Base-by-base conservation (phyloP, 2,329 filamentous ascomycete species). In the Passalora sequoiae region DNA sequence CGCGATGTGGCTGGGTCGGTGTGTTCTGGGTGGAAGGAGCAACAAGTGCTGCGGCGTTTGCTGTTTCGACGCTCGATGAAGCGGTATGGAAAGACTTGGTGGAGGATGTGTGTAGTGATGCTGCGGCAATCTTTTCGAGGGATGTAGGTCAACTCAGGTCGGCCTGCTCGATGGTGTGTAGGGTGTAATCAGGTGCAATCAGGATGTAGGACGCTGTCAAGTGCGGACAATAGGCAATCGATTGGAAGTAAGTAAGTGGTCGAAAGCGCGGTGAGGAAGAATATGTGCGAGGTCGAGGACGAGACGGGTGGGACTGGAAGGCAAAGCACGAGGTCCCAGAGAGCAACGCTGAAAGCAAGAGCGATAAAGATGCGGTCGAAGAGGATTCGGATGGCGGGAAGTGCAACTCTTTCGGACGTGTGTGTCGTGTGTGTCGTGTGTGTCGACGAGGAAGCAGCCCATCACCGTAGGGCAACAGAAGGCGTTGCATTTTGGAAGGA, bases 21-120 rank as follows among this genome's bases (percentile, higher is more conserved):
- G 28, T 39, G 15, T 28, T 35, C 17, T 29, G 37, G 29, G 21
- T 27, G 12, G 40, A 32, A 17, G 28, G n/a, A 13, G 38, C 7
- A 28, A 27, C 31, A 42, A 22, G 19, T 24, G 40, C 15, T 16
- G 17, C 28, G 25, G 28, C 8, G 24, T n/a, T 46, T 5, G 17
- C 6, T 22, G 31, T 32, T 32, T 25, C 20, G 25, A 40, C 7
- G 41, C 33, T 40, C 27, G 39, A 35, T 12, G 42, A 30, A n/a
- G 42, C 28, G 28, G 42, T 44, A 29, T 40, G 42, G 29, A 33
- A 44, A 36, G 42, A 44, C n/a, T 33, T 21, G 28, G 36, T 13
- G 36, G 19, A 30, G 42, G 17, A 30, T 29, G 35, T 17, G 15
- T 17, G 38, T 24, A 30, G 10, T n/a, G 38, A 40, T 40, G 35